A percentile compares a stretch with the other conserved stretches of the same genome.
Evolutionary conservation across 2,329 filamentous ascomycete species (phyloP).

Genomic region (Colletotrichum endophyticum): DNA sequence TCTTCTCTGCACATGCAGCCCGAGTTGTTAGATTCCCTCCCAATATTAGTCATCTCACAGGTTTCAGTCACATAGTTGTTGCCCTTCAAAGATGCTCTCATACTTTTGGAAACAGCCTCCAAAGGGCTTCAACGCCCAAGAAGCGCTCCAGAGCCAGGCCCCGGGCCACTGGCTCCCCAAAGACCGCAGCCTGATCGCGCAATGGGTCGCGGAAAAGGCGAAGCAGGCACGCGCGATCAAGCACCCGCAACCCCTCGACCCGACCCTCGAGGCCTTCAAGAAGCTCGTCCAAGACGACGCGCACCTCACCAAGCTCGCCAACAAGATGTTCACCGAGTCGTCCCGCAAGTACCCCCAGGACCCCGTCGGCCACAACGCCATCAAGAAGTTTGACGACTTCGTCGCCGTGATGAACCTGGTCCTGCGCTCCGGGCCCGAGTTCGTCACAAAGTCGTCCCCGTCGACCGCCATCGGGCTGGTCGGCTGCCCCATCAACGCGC

Average conservation of each 20-base stretch:
- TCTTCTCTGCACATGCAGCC: background rate
- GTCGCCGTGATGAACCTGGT: background rate
- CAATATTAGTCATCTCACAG: background rate
- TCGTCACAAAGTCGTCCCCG: background rate
- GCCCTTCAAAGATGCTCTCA: background rate
- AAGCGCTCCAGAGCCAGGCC: background rate
- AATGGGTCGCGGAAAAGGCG: background rate
- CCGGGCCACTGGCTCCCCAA: background rate
- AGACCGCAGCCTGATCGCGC: background rate
- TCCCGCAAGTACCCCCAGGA: background rate
- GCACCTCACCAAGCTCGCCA: background rate
- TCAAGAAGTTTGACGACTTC: background rate
- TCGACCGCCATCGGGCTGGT: constrained; percentile 42
- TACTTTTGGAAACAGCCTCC: background rate
- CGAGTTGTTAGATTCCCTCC: background rate
- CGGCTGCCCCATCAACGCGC: constrained; percentile 60
- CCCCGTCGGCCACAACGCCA: background rate
- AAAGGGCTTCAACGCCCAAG: background rate
- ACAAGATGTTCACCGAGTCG: background rate
- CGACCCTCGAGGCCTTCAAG: background rate
- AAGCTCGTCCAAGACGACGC: background rate
- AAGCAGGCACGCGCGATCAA: background rate
- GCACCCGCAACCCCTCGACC: background rate
- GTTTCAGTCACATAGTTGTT: background rate
- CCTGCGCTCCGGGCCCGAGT: background rate